phyloP scores from a whole-genome alignment of 768 basidiomycete genomes.

The Imleria badia region DNA sequence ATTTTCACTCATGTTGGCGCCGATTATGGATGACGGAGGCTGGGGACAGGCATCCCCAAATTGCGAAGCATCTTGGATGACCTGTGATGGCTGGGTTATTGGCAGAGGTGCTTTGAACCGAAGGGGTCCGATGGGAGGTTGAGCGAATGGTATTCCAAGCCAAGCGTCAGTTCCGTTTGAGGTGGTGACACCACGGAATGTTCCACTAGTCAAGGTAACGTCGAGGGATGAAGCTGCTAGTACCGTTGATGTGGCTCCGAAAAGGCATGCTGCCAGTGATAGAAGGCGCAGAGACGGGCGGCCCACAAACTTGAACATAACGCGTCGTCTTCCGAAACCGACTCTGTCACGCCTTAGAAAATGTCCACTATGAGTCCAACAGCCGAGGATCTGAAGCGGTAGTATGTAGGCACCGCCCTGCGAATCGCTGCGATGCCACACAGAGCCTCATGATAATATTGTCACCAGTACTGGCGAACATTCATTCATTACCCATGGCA shows the following conservation, averaged over 20 bases:
- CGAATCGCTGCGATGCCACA: too few species aligned
- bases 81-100: constrained; percentile 33
- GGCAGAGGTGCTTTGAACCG: constrained; percentile 57
- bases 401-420: too few species aligned
- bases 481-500: too few species aligned
- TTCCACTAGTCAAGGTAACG: constrained; percentile 42
- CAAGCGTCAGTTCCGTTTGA: constrained; percentile 51
- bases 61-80: constrained; percentile 40
- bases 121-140: constrained; percentile 52
- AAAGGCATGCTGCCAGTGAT: background rate
- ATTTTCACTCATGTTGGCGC: constrained; percentile 49
- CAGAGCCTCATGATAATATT: too few species aligned
- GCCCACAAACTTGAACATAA: background rate
- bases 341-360: too few species aligned
- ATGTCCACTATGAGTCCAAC: too few species aligned
- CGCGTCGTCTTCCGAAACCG: too few species aligned
- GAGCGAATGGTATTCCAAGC: constrained; percentile 61
- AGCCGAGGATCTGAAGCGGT: too few species aligned
- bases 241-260: background rate
- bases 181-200: constrained; percentile 45
- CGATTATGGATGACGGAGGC: constrained; percentile 33
- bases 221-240: constrained; percentile 21
- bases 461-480: too few species aligned
- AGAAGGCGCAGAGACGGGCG: background rate
- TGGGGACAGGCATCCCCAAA: constrained; percentile 62